These are phyloP conservation scores for Xylariaceae sp. DNA, from an alignment of 2,329 filamentous ascomycete species.

Conservation along the genomic window DNA sequence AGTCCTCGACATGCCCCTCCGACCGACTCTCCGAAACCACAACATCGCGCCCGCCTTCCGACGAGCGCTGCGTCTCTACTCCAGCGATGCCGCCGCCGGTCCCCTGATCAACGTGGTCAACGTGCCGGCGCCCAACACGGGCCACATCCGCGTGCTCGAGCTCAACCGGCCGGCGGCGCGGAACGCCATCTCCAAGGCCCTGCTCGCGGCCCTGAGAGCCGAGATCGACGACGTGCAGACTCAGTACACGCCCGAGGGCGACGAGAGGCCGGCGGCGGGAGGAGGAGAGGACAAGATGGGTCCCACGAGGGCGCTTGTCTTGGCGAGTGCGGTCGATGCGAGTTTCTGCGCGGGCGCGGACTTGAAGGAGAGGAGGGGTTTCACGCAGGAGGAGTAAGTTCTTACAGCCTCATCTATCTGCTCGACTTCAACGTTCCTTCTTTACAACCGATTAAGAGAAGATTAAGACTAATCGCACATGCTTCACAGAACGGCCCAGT, in stretches of 20 bases:
- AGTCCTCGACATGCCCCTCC: conserved; percentile 22
- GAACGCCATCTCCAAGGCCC: conserved; percentile 80
- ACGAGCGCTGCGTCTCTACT: conserved; percentile 32
- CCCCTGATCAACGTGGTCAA: conserved; percentile 65
- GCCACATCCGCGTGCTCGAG: conserved; percentile 81
- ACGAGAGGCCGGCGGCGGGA: conserved; percentile 40
- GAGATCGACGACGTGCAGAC: conserved; percentile 67
- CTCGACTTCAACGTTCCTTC: background rate
- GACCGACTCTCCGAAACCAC: conserved; percentile 18
- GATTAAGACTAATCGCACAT: conserved; percentile 8
- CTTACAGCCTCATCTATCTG: background rate
- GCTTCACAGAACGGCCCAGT: conserved; percentile 62
- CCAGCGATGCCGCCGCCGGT: conserved; percentile 35
- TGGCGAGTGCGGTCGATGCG: conserved; percentile 78
- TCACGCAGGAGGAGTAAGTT: conserved; percentile 70
- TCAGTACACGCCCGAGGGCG: conserved; percentile 52
- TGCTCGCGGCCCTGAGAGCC: conserved; percentile 65
- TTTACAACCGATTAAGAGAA: background rate
- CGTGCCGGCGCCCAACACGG: conserved; percentile 70
- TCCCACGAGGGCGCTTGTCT: conserved; percentile 71
- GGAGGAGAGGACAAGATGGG: conserved; percentile 40
- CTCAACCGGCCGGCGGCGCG: conserved; percentile 79
- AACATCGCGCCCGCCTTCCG: conserved; percentile 15
- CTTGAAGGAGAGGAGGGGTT: conserved; percentile 76
- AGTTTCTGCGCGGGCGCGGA: conserved; percentile 95